Conservation (phyloP, 495 filamentous ascomycete species). For the Aspergillus olivimuriae region DNA sequence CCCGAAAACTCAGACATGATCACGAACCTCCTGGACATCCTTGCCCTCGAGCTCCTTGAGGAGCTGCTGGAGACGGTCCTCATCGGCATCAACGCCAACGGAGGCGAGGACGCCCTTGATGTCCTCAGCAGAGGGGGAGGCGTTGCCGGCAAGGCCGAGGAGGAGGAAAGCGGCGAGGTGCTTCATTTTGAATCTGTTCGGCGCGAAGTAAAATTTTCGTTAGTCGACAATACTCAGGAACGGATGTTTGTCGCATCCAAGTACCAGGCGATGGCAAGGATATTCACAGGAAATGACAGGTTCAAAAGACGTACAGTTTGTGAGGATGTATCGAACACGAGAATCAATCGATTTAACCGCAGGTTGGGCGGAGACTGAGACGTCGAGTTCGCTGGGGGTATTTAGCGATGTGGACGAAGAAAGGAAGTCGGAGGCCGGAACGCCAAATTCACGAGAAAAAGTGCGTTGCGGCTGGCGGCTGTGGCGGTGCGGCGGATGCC, state of each 20-base stretch:
- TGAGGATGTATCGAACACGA: conserved; percentile 57
- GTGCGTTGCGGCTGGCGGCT: conserved; percentile 33
- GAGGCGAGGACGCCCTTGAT: conserved; percentile 87
- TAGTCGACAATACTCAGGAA: background rate
- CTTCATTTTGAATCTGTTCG: conserved; percentile 79
- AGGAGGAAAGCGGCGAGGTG: conserved; percentile 99
- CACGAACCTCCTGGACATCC: conserved; percentile 84
- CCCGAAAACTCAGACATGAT: background rate
- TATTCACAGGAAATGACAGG: too few species aligned
- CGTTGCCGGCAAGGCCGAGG: conserved; percentile 88
- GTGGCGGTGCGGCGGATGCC: conserved; percentile 31
- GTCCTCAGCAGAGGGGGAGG: conserved; percentile 77
- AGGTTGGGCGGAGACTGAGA: conserved; percentile 78
- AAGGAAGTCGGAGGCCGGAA: conserved; percentile 22
- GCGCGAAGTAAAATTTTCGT: conserved; percentile 15
- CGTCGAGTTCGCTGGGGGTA: conserved; percentile 58
- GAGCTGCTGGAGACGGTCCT: conserved; percentile 77
- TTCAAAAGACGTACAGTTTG: conserved; percentile 24
- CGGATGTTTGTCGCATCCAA: too few species aligned
- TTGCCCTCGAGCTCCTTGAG: conserved; percentile 93
- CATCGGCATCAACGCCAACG: conserved; percentile 92
- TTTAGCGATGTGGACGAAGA: conserved; percentile 26
- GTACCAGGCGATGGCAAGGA: too few species aligned
- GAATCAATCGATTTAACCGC: conserved; percentile 96
- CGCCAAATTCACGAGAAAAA: conserved; percentile 34